These are phyloP conservation scores for Ambrosia trifida DNA, from an alignment of 129 eudicot genomes.

Conservation along the genomic window DNA sequence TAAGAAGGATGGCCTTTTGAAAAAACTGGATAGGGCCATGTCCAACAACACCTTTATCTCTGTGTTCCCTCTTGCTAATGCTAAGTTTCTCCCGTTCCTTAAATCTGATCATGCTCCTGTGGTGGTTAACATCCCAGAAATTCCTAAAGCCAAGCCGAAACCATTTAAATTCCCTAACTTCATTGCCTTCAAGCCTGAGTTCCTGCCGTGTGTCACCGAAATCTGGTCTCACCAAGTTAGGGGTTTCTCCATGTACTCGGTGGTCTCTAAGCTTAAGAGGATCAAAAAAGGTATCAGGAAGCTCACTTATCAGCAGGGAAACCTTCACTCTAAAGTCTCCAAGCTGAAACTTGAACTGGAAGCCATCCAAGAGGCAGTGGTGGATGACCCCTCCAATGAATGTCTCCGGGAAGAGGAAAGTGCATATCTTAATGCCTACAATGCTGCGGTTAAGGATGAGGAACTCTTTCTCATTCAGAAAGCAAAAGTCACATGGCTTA, in stretches of 20 bases:
- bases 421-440: neutral
- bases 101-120: neutral
- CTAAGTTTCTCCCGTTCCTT: neutral
- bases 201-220: neutral
- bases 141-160: accelerated
- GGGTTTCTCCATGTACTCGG: neutral
- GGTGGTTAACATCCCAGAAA: accelerated
- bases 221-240: neutral
- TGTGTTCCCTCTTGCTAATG: neutral
- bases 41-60: neutral
- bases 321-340: neutral
- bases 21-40: neutral
- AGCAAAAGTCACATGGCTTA: neutral
- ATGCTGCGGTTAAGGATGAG: neutral
- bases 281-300: neutral
- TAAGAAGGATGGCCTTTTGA: too few species aligned
- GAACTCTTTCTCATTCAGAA: neutral
- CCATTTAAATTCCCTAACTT: neutral
- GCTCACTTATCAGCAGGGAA: neutral
- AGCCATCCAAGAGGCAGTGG: neutral
- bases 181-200: neutral
- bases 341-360: neutral
- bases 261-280: neutral
- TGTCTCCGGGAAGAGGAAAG: neutral
- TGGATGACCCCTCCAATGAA: neutral